Conservation (phyloP, 1,284 basidiomycete species). For the Wolfiporia cocos region DNA sequence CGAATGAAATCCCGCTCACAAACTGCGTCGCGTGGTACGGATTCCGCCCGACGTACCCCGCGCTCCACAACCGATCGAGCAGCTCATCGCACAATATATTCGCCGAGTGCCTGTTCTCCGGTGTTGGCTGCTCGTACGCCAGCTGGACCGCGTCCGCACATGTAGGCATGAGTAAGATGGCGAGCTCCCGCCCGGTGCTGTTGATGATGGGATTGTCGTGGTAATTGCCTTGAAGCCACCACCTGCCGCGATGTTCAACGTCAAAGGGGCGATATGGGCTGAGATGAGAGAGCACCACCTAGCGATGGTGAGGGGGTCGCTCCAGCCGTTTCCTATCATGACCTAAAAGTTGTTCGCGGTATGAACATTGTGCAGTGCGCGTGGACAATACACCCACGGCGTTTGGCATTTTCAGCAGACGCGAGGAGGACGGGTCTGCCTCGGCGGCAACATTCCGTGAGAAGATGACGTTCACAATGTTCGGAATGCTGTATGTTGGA, state of each 20-base stretch:
- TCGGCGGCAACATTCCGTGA: neutral
- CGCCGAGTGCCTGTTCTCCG: neutral
- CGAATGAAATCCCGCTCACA: neutral
- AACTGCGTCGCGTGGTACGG: slow-evolving; percentile 3
- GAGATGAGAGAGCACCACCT: neutral
- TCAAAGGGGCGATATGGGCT: too few relatives aligned
- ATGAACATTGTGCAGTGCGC: too few relatives aligned
- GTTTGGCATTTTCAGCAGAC: slow-evolving; percentile 5
- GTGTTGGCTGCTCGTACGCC: slow-evolving; percentile 1
- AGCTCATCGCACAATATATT: neutral
- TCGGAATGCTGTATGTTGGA: slow-evolving; percentile 1
- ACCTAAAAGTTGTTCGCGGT: too few relatives aligned
- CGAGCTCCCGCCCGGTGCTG: slow-evolving; percentile 2
- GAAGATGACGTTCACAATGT: slow-evolving; percentile 4
- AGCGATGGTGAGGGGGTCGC: neutral
- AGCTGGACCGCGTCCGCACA: slow-evolving; percentile 1
- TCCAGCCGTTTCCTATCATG: slow-evolving; percentile 7
- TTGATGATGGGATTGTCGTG: slow-evolving; percentile 4
- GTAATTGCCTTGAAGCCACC: slow-evolving; percentile 2
- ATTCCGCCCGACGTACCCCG: neutral
- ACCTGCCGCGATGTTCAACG: neutral
- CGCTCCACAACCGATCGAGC: neutral
- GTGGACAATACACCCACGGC: slow-evolving; percentile 1
- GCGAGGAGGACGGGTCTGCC: neutral
- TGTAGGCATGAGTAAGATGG: neutral